Evolutionary conservation across 345 rosid species (phyloP), one percentile per base, ranked within the genome.

Genomic region (Toxicodendron radicans): DNA sequence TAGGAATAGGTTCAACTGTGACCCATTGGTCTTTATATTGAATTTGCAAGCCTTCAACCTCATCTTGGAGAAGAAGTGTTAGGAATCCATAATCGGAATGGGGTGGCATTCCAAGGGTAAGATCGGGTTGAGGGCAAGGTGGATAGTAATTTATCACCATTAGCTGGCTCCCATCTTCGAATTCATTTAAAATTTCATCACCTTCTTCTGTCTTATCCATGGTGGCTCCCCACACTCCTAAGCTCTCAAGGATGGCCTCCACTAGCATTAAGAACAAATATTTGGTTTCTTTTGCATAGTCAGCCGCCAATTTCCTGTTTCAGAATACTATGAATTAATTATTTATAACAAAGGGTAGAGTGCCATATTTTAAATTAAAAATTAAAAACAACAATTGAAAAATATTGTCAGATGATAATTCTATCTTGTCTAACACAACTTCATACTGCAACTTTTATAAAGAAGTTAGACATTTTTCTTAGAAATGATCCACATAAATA

Each of bases 81-180:
- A 94, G 84, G 81, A 92, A 87, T 2, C 98, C 98, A 58, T 90
- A 94, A 41, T 94, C 98, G 4, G 98, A 92, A 83, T 92, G 98
- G 0, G 98, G 96, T 1, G 98, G 98, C 92, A 94, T 92, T 68
- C 98, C 97, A 3, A 94, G 77, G 3, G 98, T 94, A 43, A 92
- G 83, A 52, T 92, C 91, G 9, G 98, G 98, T 68, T 94, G 89
- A 7, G 97, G 98, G 65, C 98, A 94, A 21, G 85, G 88, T 14
- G 98, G 98, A 73, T 82, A 94, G 76, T 86, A 89, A 61, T 94
- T 92, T 7, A 90, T 77, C 43, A 94, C 88, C 86, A 94, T 79
- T 54, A 92, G 56, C 78, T 92, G 98, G 86, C 94, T 90, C 30
- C 94, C 98, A 43, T 84, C 86, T 77, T 85, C 33, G 24, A 94